A percentile compares a stretch with the other conserved stretches of the same genome.
phyloP scores from a whole-genome alignment of 306 rosid species.

The Vigna reflexopilosa region DNA sequence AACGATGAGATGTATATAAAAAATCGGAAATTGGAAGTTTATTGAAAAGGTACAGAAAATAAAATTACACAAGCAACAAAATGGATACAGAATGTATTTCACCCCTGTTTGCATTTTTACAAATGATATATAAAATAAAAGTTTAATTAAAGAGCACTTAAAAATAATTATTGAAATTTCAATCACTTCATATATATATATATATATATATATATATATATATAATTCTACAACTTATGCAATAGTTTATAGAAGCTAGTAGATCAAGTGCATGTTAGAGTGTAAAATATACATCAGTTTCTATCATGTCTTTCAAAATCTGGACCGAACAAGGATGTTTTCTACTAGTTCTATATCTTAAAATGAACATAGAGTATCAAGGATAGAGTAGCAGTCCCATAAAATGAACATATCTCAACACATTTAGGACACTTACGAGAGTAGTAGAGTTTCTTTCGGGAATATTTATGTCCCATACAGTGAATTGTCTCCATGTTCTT shows the following conservation, averaged over 20 bases:
- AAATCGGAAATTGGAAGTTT: neutral
- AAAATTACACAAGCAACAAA: neutral
- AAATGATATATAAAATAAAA: neutral
- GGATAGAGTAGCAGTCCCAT: neutral
- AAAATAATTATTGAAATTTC: neutral
- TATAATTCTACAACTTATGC: neutral
- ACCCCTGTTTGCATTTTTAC: neutral
- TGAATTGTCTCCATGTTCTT: neutral
- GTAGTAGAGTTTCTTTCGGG: neutral
- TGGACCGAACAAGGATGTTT: neutral
- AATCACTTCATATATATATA: neutral
- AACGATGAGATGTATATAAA: no score
- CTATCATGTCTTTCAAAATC: no score
- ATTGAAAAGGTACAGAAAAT: neutral
- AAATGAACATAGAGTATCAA: no score
- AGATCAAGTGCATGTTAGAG: neutral
- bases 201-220: neutral
- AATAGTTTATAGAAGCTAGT: neutral
- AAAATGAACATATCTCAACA: neutral
- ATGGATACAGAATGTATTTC: neutral
- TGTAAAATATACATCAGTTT: neutral
- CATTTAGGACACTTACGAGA: conserved; percentile 4
- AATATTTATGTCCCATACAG: neutral
- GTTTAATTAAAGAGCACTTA: neutral
- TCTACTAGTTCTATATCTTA: neutral